A percentile compares a stretch with the other conserved stretches of the same genome.
phyloP scores from a whole-genome alignment of 164 flowering plant genomes.

The Warburgia ugandensis region DNA sequence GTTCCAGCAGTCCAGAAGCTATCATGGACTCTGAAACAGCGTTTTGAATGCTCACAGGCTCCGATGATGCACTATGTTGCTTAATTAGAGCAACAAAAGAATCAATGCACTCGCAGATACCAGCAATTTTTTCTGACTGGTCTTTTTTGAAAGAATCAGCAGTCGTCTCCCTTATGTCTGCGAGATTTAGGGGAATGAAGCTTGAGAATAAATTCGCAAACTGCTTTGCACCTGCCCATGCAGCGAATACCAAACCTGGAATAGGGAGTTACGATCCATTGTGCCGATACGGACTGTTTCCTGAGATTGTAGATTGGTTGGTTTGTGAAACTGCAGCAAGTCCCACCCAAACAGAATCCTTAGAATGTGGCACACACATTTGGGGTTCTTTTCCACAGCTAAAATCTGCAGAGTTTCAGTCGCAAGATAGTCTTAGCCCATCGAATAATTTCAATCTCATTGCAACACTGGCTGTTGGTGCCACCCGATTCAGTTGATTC shows the following conservation, averaged over 20 bases:
- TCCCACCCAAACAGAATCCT: slow-evolving; percentile 76
- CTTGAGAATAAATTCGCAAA: slow-evolving; percentile 31
- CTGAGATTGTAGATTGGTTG: slow-evolving; percentile 5
- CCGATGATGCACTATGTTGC: slow-evolving; percentile 56
- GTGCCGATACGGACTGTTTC: slow-evolving; percentile 36
- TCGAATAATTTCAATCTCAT: slow-evolving; percentile 21
- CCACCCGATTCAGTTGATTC: slow-evolving; percentile 24
- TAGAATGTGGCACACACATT: slow-evolving; percentile 66
- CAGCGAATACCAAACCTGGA: slow-evolving; percentile 76
- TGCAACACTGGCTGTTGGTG: slow-evolving; percentile 10
- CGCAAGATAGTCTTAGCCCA: slow-evolving; percentile 60
- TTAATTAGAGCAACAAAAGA: slow-evolving; percentile 41
- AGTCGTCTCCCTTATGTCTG: slow-evolving; percentile 1
- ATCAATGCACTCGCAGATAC: slow-evolving; percentile 32
- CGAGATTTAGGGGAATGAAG: slow-evolving; percentile 16
- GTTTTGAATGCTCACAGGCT: slow-evolving; percentile 70
- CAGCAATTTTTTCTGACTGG: slow-evolving; percentile 17
- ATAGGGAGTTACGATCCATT: slow-evolving; percentile 47
- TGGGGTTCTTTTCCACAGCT: slow-evolving; percentile 57
- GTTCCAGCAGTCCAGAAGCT: slow-evolving; percentile 81
- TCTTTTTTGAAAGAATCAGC: slow-evolving; percentile 13
- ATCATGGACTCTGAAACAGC: slow-evolving; percentile 80
- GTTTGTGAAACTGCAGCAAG: slow-evolving; percentile 34
- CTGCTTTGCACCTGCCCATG: slow-evolving; percentile 66
- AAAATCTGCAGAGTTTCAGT: slow-evolving; percentile 41